Conservation (phyloP, 1,284 basidiomycete genomes). For the Inonotus obliquus region DNA sequence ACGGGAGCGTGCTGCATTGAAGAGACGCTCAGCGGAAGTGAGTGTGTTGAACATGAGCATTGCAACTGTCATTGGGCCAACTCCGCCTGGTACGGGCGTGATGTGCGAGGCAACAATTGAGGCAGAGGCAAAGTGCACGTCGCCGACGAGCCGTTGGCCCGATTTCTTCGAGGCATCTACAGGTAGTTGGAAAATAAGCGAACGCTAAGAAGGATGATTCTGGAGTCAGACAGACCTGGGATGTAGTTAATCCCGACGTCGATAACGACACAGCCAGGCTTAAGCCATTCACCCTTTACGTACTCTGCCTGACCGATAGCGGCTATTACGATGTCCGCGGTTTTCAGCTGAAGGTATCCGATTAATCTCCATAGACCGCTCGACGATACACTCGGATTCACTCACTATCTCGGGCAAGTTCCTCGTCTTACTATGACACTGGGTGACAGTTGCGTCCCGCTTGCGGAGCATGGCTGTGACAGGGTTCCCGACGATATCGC, state of each 20-base stretch:
- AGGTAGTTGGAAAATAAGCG: background rate
- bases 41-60: slow-evolving; percentile 97
- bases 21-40: slow-evolving; percentile 78
- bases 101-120: slow-evolving; percentile 80
- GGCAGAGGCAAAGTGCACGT: slow-evolving; percentile 86
- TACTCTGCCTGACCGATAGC: slow-evolving; percentile 92
- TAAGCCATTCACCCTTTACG: slow-evolving; percentile 93
- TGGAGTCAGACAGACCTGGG: slow-evolving; percentile 43
- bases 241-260: slow-evolving; percentile 99
- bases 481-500: slow-evolving; percentile 97
- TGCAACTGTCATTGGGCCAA: slow-evolving; percentile 99
- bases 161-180: slow-evolving; percentile 88
- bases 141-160: slow-evolving; percentile 94
- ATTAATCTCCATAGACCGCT: slow-evolving; percentile 7
- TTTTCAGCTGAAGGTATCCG: slow-evolving; percentile 52
- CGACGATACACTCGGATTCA: slow-evolving; percentile 17
- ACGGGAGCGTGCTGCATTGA: slow-evolving; percentile 60
- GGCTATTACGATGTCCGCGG: slow-evolving; percentile 89
- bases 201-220: slow-evolving; percentile 3
- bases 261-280: slow-evolving; percentile 90
- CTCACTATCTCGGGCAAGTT: slow-evolving; percentile 76
- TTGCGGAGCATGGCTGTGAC: slow-evolving; percentile 88
- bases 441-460: slow-evolving; percentile 94
- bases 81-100: slow-evolving; percentile 97
- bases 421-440: slow-evolving; percentile 90